These are phyloP conservation scores for Grigorovia transvaalensis DNA, from an alignment of 805 yeast genomes.

Conservation along the genomic window DNA sequence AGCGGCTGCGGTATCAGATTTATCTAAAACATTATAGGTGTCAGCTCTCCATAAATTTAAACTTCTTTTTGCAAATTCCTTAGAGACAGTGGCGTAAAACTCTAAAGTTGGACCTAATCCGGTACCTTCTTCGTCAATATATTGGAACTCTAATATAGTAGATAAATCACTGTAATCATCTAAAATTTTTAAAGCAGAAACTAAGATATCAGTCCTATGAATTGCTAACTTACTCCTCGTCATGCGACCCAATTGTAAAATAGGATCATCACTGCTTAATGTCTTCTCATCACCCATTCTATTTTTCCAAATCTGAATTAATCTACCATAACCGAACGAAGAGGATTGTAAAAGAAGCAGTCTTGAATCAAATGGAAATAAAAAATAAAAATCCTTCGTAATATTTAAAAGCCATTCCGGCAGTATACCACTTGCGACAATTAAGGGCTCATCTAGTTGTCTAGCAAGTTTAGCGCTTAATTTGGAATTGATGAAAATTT, in stretches of 20 bases:
- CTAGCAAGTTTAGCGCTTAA: conserved; percentile 76
- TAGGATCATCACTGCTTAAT: conserved; percentile 17
- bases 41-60: conserved; percentile 60
- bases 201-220: conserved; percentile 56
- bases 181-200: conserved; percentile 71
- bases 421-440: conserved; percentile 75
- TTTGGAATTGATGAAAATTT: conserved; percentile 62
- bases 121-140: conserved; percentile 85
- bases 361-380: conserved; percentile 77
- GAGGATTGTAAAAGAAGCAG: conserved; percentile 72
- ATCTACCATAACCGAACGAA: conserved; percentile 80
- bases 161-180: conserved; percentile 71
- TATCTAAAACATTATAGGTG: conserved; percentile 21
- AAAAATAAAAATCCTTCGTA: conserved; percentile 66
- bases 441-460: conserved; percentile 80
- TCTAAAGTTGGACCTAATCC: conserved; percentile 95
- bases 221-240: conserved; percentile 72
- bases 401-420: conserved; percentile 77
- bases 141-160: conserved; percentile 76
- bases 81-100: conserved; percentile 75
- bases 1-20: conserved; percentile 2
- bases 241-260: conserved; percentile 56
- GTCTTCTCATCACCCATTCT: conserved; percentile 34
- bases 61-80: conserved; percentile 50
- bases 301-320: conserved; percentile 67